Base-by-base conservation (phyloP, 139 green algal genomes). In the Micractinium sp. region DNA sequence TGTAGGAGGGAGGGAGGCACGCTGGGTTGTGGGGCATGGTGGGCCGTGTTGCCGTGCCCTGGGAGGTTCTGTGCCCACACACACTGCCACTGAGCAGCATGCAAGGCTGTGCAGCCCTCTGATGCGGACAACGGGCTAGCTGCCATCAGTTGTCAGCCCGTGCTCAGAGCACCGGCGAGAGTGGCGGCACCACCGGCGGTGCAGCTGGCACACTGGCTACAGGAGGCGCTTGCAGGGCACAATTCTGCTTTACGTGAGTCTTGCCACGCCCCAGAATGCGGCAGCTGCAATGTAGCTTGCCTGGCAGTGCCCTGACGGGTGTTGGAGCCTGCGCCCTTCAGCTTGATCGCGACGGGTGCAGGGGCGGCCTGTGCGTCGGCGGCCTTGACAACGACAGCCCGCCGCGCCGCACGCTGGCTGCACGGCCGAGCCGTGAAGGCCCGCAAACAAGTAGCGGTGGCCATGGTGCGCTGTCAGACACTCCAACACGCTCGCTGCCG, bases 261-360 rank as follows among this genome's bases (percentile, higher is more conserved):
- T n/a, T n/a, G 47, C 9, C 9, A 56, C 47, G 47, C 5, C 47
- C 5, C 47, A 56, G 47, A 9, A 56, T 56, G 66, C 25, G 66
- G 15, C 25, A 9, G 14, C 66, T 29, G 66, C 66, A 4, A 14
- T 73, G 66, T 29, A 71, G 33, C 83, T 80, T 38, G 36, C 83
- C 83, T 74, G 67, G 29, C 47, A 18, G 83, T 87, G 83, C 83
- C 83, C 83, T 87, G 71, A 13, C 83, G 83, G 38, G 67, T 87
- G 83, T 63, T 27, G 7, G 47, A 56, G 67, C 83, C 83, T 1
- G 83, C 63, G 29, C 36, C 83, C 29, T 66, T 35, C 20, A 87
- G 29, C 18, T 63, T 87, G 2, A 87, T 20, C 9, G 81, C 81
- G 18, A 86, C 81, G 71, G 80, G 80, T 12, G 18, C 33, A 33